Conservation (phyloP, 2,329 filamentous ascomycete genomes). For the Alternaria gaisen region DNA sequence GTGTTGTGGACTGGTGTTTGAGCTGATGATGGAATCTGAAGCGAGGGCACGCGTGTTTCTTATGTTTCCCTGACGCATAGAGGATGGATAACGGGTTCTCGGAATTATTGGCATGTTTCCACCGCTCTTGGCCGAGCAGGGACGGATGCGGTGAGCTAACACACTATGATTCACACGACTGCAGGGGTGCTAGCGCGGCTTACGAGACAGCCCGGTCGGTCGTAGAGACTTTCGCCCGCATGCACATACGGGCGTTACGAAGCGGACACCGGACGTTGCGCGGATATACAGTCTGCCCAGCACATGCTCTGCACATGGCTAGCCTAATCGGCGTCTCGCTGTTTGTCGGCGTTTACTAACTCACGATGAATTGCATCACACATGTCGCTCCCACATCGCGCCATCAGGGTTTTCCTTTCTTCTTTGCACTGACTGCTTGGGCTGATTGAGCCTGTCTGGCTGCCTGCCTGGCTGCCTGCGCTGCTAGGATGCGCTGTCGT, state of each 20-base stretch:
- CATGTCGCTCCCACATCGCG: constrained; percentile 2
- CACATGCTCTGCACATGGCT: too few relatives aligned
- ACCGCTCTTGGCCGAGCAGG: constrained; percentile 35
- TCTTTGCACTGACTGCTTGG: constrained; percentile 8
- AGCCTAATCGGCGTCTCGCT: constrained; percentile 13
- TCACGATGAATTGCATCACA: constrained; percentile 29
- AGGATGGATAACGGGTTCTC: constrained; percentile 39
- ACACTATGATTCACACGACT: constrained; percentile 33
- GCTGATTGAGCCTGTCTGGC: constrained; percentile 13
- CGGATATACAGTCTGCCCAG: constrained; percentile 15
- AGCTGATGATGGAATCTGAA: constrained; percentile 18
- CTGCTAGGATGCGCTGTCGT: constrained; percentile 33
- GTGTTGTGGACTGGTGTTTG: constrained; percentile 11
- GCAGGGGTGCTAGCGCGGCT: constrained; percentile 28
- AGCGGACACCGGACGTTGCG: constrained; percentile 17
- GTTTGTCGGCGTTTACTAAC: constrained; percentile 28
- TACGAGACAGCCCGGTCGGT: constrained; percentile 13
- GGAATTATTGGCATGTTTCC: constrained; percentile 39
- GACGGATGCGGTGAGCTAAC: constrained; percentile 28
- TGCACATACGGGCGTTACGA: constrained; percentile 19
- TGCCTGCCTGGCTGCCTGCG: not conserved
- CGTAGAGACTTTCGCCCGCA: constrained; percentile 18
- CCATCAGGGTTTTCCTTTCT: not conserved
- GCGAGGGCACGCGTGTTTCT: constrained; percentile 41
- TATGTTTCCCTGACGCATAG: constrained; percentile 41